phyloP scores from a whole-genome alignment of 129 eudicot species.

The Apium graveolens region DNA sequence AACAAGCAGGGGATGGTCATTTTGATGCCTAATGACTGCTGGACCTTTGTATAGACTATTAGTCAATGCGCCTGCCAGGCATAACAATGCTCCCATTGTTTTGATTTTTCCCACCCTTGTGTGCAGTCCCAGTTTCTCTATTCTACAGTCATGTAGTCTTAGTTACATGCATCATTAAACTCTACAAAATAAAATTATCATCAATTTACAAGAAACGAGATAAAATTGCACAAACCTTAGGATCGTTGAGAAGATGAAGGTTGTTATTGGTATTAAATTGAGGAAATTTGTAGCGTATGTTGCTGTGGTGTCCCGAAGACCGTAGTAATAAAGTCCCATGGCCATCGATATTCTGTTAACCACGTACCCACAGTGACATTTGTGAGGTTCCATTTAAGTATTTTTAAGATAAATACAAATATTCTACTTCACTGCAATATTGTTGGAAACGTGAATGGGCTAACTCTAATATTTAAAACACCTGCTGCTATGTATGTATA shows the following conservation, averaged over 20 bases:
- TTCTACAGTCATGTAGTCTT: constrained; percentile 27
- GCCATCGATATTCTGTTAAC: constrained; percentile 38
- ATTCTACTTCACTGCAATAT: too few relatives aligned
- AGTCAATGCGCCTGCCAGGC: constrained; percentile 37
- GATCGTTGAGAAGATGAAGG: constrained; percentile 33
- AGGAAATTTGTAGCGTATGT: constrained; percentile 50
- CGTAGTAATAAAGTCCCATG: constrained; percentile 47
- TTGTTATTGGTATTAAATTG: constrained; percentile 35
- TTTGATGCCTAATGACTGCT: constrained; percentile 1
- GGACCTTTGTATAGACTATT: constrained; percentile 40
- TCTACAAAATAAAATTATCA: not conserved
- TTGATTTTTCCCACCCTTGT: constrained; percentile 33
- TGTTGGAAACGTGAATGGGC: too few relatives aligned
- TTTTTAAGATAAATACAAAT: too few relatives aligned
- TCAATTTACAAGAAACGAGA: not conserved
- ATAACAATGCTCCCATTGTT: constrained; percentile 28
- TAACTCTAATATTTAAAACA: too few relatives aligned
- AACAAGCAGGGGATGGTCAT: not conserved
- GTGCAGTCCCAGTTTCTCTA: constrained; percentile 28
- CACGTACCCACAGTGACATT: not conserved
- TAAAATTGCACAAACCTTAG: constrained; percentile 16
- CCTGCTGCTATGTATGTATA: too few relatives aligned
- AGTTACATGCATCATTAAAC: too few relatives aligned
- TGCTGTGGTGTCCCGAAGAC: constrained; percentile 41
- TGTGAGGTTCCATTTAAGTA: too few relatives aligned